Evolutionary conservation across 2,329 filamentous ascomycete species (phyloP).

Genomic region (Microascus cirrosus): DNA sequence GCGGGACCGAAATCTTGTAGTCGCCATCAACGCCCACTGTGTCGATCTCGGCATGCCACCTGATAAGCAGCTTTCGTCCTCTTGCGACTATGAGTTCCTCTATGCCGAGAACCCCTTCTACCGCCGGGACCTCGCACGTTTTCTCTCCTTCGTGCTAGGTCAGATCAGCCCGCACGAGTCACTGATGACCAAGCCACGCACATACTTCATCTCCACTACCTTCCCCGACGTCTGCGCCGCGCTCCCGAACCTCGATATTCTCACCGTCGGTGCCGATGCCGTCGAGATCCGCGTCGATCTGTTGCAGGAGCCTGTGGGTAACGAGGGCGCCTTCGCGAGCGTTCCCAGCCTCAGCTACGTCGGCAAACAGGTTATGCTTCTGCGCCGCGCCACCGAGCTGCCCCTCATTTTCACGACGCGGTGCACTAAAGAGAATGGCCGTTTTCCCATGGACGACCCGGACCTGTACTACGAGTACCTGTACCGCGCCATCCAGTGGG

Average conservation of each 20-base stretch:
- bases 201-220: conserved; percentile 78
- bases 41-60: conserved; percentile 60
- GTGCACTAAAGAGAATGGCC: conserved; percentile 71
- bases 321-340: conserved; percentile 49
- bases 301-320: conserved; percentile 55
- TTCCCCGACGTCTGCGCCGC: conserved; percentile 78
- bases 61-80: conserved; percentile 51
- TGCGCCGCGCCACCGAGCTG: conserved; percentile 73
- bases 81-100: conserved; percentile 78
- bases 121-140: conserved; percentile 65
- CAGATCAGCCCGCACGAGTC: conserved; percentile 71
- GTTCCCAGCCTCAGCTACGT: conserved; percentile 76
- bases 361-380: conserved; percentile 73
- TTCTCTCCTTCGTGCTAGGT: conserved; percentile 68
- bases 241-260: conserved; percentile 73
- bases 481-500: conserved; percentile 78
- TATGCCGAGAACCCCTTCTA: conserved; percentile 65
- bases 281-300: conserved; percentile 79
- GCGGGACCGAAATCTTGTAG: conserved; percentile 47
- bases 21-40: conserved; percentile 68
- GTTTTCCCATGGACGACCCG: conserved; percentile 74
- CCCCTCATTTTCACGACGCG: conserved; percentile 86
- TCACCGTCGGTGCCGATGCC: conserved; percentile 77
- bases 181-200: conserved; percentile 65
- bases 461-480: conserved; percentile 67